A percentile compares a stretch with the other conserved stretches of the same genome.
phyloP scores from a whole-genome alignment of 2,329 filamentous ascomycete species.

The Sporothrix sp. region DNA sequence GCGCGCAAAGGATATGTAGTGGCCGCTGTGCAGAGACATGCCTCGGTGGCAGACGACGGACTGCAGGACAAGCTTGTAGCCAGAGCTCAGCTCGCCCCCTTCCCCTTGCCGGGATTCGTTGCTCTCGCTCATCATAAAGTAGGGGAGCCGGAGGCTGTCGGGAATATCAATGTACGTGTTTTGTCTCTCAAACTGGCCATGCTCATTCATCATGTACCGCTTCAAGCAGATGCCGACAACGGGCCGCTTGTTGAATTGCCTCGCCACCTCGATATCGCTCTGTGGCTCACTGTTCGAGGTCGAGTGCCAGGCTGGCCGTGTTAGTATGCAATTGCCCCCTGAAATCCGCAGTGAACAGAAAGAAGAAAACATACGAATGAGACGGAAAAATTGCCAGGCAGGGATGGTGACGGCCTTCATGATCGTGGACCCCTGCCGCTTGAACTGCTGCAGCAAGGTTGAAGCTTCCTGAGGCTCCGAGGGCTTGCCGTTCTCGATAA shows the following conservation, averaged over 20 bases:
- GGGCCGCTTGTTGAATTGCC: slow-evolving; percentile 75
- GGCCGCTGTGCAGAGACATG: slow-evolving; percentile 73
- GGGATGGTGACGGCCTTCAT: slow-evolving; percentile 86
- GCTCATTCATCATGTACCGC: slow-evolving; percentile 66
- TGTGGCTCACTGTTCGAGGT: slow-evolving; percentile 40
- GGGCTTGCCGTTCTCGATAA: slow-evolving; percentile 41
- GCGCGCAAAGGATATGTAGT: slow-evolving; percentile 80
- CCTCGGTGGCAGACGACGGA: slow-evolving; percentile 90
- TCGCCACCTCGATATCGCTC: slow-evolving; percentile 72
- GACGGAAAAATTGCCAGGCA: slow-evolving; percentile 92
- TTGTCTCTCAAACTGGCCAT: slow-evolving; percentile 59
- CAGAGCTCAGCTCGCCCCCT: slow-evolving; percentile 60
- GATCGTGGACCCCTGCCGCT: slow-evolving; percentile 39
- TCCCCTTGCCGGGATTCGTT: slow-evolving; percentile 53
- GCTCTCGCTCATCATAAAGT: slow-evolving; percentile 75
- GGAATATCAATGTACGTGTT: slow-evolving; percentile 89
- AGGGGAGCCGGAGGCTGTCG: slow-evolving; percentile 65
- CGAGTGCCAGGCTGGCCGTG: slow-evolving; percentile 69
- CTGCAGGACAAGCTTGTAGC: slow-evolving; percentile 87
- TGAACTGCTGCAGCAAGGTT: slow-evolving; percentile 34
- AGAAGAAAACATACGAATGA: slow-evolving; percentile 61
- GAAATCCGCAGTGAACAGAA: too few species aligned
- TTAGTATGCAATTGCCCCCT: too few species aligned
- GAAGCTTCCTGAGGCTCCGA: slow-evolving; percentile 29
- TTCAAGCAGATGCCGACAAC: slow-evolving; percentile 91